Conservation (phyloP, 2,329 filamentous ascomycete genomes). For the Monilinia polystroma region DNA sequence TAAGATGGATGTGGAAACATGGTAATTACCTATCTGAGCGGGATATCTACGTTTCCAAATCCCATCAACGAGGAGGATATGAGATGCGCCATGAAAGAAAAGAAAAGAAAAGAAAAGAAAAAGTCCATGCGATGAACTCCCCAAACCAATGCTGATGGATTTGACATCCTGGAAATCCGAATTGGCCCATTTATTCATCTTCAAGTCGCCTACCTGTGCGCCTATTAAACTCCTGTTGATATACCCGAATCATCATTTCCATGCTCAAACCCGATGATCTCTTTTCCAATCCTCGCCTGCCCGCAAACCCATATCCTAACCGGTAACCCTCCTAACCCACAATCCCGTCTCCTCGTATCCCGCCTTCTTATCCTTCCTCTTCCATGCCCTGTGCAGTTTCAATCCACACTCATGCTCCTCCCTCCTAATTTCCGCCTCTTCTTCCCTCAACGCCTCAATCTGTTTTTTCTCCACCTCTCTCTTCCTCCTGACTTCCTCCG, state of each 20-base stretch:
- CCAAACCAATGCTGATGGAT: neutral
- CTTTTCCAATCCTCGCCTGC: neutral
- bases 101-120: neutral
- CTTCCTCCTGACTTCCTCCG: conserved; percentile 61
- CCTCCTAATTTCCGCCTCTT: conserved; percentile 70
- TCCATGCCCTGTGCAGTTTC: conserved; percentile 71
- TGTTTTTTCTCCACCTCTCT: conserved; percentile 58
- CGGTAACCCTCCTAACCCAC: conserved; percentile 77
- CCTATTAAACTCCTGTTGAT: neutral
- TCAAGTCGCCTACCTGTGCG: neutral
- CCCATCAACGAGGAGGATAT: neutral
- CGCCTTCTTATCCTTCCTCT: conserved; percentile 67
- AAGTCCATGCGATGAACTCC: neutral
- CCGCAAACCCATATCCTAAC: conserved; percentile 39
- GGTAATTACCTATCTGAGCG: too few relatives aligned
- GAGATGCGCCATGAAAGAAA: neutral
- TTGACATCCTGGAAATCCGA: neutral
- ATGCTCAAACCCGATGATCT: neutral
- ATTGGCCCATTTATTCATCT: neutral
- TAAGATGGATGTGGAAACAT: too few relatives aligned
- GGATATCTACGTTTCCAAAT: neutral
- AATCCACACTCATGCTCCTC: conserved; percentile 79
- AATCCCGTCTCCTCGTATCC: conserved; percentile 65
- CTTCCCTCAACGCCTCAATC: conserved; percentile 62
- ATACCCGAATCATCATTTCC: neutral